Evolutionary conservation across 192 early-diverging fungal genomes (phyloP).

Genomic region (Backusella tarrabulga): DNA sequence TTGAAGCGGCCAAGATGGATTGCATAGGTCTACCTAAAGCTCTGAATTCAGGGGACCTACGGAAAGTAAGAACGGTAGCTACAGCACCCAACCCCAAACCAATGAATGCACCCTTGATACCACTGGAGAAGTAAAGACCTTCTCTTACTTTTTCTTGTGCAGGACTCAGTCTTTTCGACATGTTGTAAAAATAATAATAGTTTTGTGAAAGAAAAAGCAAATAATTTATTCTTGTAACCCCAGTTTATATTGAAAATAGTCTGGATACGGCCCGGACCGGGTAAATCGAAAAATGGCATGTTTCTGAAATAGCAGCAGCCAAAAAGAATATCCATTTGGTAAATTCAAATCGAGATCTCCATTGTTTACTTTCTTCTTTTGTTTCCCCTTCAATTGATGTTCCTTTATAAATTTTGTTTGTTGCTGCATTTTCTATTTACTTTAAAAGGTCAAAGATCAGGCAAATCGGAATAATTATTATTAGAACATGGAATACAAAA

Average conservation of each 20-base stretch:
- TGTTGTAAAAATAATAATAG: background rate
- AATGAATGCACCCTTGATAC: constrained; percentile 35
- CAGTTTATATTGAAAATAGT: background rate
- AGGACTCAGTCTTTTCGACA: background rate
- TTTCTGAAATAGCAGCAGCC: background rate
- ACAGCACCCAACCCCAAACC: constrained; percentile 42
- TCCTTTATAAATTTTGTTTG: background rate
- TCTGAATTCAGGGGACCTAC: constrained; percentile 34
- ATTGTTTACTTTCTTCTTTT: background rate
- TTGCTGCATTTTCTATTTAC: background rate
- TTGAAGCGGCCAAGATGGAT: constrained; percentile 32
- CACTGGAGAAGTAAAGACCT: constrained; percentile 19
- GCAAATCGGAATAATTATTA: background rate
- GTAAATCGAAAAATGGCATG: constrained; percentile 4
- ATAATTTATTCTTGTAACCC: background rate
- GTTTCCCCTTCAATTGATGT: background rate
- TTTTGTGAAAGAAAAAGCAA: background rate
- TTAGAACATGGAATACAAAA: too few relatives aligned
- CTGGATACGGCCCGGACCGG: constrained; percentile 1
- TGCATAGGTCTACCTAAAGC: constrained; percentile 33
- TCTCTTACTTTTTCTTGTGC: constrained; percentile 31
- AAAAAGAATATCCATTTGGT: background rate
- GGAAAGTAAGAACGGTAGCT: constrained; percentile 31
- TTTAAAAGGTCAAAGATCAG: background rate
- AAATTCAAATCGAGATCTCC: background rate